Base-by-base conservation (phyloP, 768 basidiomycete species). In the Chalciporus pseudorubinellus region DNA sequence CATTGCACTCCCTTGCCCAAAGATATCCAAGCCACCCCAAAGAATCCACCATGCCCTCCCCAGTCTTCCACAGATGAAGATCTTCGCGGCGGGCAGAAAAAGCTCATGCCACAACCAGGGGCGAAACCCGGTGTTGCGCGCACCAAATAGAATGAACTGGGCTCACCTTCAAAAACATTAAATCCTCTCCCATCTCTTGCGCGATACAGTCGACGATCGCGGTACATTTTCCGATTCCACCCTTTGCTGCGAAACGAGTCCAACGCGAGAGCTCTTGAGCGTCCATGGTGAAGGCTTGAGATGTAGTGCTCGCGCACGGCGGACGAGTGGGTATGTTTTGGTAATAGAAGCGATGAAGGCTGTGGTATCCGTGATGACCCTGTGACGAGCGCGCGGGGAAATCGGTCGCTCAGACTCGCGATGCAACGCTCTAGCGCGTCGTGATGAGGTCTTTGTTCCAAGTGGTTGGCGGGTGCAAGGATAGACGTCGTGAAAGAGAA, bases 111-210 rank as follows among this genome's bases (percentile, higher is more conserved):
- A n/a, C n/a, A n/a, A n/a, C 24, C 24, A 24, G 24, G 24, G 4
- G 7, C 24, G 24, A 24, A 24, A 24, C 24, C 24, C 24, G 3
- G 7, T 24, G 2, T 12, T 12, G 39, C 28, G 41, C 11, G 19
- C 33, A 48, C 33, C 12, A 24, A 38, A 44, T 12, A 45, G 31
- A 31, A 11, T 31, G 31, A 31, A n/a, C 34, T 42, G 28, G 7
- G 72, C 79, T 43, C 49, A 83, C 89, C 79, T 87, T 84, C 44
- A 93, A 68, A 65, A 94, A 92, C 91, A 94, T 94, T 40, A 94
- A 75, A 67, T 93, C 91, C 10, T 67, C 65, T 20, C 84, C 84
- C 11, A 78, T 66, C 34, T 77, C 75, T 65, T 89, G 82, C 2
- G 89, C 89, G 18, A 89, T 79, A 60, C 87, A 90, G 66, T 94